Evolutionary conservation across 257 asterid genomes (phyloP).

Genomic region (Jasminum sambac): DNA sequence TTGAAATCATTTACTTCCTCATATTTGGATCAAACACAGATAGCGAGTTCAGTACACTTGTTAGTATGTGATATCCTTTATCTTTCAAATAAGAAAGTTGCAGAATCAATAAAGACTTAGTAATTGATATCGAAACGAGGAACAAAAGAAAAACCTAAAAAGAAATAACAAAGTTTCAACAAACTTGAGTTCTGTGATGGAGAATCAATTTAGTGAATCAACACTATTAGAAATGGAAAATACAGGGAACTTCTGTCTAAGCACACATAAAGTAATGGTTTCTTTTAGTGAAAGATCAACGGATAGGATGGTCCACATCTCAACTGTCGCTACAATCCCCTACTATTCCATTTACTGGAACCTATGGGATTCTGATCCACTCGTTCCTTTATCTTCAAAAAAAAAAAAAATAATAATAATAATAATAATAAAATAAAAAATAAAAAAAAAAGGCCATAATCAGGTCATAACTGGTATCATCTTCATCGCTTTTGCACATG

Average conservation of each 20-base stretch:
- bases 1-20: neutral
- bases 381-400: neutral
- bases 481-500: neutral
- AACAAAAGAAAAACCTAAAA: neutral
- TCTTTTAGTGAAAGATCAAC: neutral
- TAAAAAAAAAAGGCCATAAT: neutral
- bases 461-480: neutral
- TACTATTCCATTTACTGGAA: neutral
- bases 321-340: neutral
- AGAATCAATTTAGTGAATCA: neutral
- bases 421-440: no score
- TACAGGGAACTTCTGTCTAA: no score
- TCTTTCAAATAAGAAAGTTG: neutral
- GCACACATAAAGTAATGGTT: no score
- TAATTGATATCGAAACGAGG: neutral
- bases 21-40: neutral
- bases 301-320: neutral
- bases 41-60: neutral
- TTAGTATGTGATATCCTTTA: neutral
- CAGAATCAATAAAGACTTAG: neutral
- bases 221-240: neutral
- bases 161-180: neutral
- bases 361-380: neutral
- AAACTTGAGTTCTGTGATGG: neutral
- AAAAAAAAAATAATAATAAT: no score